These are phyloP conservation scores for Suillus placidus DNA, from an alignment of 768 basidiomycete species.

Conservation along the genomic window DNA sequence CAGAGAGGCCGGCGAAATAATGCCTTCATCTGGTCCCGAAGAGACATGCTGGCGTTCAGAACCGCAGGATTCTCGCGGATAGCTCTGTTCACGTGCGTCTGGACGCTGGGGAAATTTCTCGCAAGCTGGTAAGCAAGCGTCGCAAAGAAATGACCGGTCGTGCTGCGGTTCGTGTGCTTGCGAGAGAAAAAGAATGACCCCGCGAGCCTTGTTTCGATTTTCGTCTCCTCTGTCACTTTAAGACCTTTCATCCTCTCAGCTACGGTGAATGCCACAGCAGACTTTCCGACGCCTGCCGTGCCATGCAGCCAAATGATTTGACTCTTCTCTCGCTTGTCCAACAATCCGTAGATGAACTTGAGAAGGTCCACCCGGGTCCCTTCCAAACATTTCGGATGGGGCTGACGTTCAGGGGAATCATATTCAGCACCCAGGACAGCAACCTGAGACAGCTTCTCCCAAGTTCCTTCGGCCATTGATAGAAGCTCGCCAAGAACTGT, in stretches of 20 bases:
- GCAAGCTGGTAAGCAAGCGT: constrained; percentile 3
- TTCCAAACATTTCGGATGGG: neutral
- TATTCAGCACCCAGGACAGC: neutral
- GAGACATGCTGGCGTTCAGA: neutral
- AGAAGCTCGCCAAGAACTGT: neutral
- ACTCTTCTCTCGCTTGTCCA: neutral
- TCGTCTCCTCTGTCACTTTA: neutral
- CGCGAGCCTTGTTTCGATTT: neutral
- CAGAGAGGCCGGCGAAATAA: neutral
- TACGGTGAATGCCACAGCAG: neutral
- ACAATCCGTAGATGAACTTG: neutral
- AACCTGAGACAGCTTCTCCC: neutral
- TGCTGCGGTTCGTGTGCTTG: neutral
- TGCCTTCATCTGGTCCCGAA: neutral
- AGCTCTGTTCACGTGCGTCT: neutral
- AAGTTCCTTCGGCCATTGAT: neutral
- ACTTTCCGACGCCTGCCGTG: neutral
- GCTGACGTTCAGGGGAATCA: neutral
- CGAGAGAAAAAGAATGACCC: constrained; percentile 1
- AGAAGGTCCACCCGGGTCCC: neutral
- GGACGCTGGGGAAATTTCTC: neutral
- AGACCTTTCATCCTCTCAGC: neutral
- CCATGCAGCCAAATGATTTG: constrained; percentile 2
- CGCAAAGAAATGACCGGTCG: neutral
- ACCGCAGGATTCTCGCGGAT: neutral